Evolutionary conservation across 805 yeast genomes (phyloP), one percentile per base, ranked within the genome.

Genomic region (Komagataella ulmi): DNA sequence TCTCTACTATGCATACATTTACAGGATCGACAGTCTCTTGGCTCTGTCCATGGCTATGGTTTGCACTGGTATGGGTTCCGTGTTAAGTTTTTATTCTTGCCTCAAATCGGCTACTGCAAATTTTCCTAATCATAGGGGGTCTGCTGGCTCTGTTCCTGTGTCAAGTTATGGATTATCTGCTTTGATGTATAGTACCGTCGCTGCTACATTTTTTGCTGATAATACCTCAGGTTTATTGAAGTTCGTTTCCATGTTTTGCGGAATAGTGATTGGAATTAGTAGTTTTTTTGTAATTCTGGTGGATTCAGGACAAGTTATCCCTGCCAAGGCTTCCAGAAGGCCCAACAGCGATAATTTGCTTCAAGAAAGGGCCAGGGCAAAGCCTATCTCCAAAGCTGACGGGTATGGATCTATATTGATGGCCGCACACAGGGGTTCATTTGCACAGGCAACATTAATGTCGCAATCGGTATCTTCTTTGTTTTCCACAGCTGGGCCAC

Each of bases 131-230:
- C 80, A 81, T 59, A 72, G 84, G 59, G 93, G 88, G 19, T 70
- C 80, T 6, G 88, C 88, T 2, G 82, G 81, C 17, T 81, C 87
- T 0, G 68, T 77, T 46, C 87, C 88, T 1, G 84, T 82, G 3
- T 75, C 86, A 12, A 71, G 81, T 1, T 85, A 79, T 63, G 95
- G 91, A 0, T 65, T 85, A 46, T 77, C 88, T 5, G 89, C 91
- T 3, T 71, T 85, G 45, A 56, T 83, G 17, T 83, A 81, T 59
- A 79, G 88, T 2, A 62, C 75, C 2, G 58, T 83, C 3, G 76
- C 86, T 12, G 79, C 85, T 0, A 58, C 65, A 5, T 70, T 75
- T 50, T 85, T 77, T 56, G 62, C 65, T 6, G 77, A 73, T 36
- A 65, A 83, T 55, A 74, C 86, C 1, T 75, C 72, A 5, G 79